Evolutionary conservation across 2,329 filamentous ascomycete species (phyloP), one percentile per base, ranked within the genome.

Genomic region (Colletotrichum somersetense): DNA sequence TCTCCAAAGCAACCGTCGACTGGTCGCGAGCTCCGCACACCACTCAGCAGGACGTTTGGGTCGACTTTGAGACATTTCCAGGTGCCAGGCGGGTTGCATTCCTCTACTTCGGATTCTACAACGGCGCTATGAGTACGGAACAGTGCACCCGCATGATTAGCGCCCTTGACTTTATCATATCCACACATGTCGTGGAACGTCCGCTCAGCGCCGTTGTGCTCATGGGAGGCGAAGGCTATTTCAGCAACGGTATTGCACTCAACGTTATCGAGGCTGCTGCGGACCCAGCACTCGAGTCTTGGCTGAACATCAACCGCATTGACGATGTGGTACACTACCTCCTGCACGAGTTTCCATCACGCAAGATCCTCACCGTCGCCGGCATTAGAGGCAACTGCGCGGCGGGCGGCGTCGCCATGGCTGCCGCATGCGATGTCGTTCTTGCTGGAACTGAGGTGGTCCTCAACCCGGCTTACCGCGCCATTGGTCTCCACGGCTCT

Each of bases 221-320:
- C 26, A 81, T 84, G 77, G 82, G 82, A 56, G 83, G 82, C 42
- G 75, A 74, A 46, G 76, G 79, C 6, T 84, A 84, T 73, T 84
- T 84, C 74, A 82, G 80, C 77, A 84, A 84, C 68, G 82, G 83
- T 38, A 83, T 84, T 61, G 81, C 82, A 8, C 78, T 84, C 26
- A 84, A 84, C 66, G 81, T 83, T 56, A 84, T 84, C 73, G 82
- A 84, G 75, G 79, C 81, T 23, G 79, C 79, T 1, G 67, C 75
- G 7, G 79, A 83, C 67, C 78, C 82, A 5, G 76, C 81, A 0
- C 73, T 78, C 11, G 82, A 84, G 73, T 83, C 82, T 10, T 84
- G 82, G 82, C 75, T 78, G 52, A 84, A 83, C 75, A 84, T 84
- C 79, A 84, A 84, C 71, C 80, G 81, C 64, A 84, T 84, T 74